A percentile compares a stretch with the other conserved stretches of the same genome.
Conservation (phyloP, 805 yeast genomes). For the Suhomyces xylopsoci region DNA sequence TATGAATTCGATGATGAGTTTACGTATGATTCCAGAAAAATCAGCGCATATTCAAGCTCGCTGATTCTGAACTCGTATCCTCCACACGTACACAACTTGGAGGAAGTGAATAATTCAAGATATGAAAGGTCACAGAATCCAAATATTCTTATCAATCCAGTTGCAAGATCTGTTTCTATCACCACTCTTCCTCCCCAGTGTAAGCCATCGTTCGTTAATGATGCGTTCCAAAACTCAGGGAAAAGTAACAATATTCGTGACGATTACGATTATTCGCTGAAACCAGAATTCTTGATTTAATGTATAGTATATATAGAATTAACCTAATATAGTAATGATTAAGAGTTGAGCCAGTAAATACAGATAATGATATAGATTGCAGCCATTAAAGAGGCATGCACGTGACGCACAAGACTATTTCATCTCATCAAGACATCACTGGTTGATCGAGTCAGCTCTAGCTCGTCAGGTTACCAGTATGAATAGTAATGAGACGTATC, state of each 20-base stretch:
- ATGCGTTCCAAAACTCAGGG: neutral
- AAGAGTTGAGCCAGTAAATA: too few relatives aligned
- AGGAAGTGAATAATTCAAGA: constrained; percentile 1
- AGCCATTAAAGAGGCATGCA: neutral
- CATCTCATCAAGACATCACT: neutral
- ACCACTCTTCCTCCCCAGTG: constrained; percentile 7
- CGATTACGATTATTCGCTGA: constrained; percentile 2
- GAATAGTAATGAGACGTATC: neutral
- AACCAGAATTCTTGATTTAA: constrained; percentile 1
- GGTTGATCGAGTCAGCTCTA: neutral
- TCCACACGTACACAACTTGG: constrained; percentile 6
- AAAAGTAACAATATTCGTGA: neutral
- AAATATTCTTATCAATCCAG: constrained; percentile 12
- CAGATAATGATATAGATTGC: neutral
- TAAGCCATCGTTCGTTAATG: neutral
- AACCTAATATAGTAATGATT: too few relatives aligned
- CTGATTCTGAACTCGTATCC: neutral
- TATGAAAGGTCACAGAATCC: constrained; percentile 12
- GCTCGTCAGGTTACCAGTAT: neutral
- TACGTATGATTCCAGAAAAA: neutral
- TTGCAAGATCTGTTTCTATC: constrained; percentile 10
- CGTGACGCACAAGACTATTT: neutral
- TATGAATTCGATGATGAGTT: constrained; percentile 4
- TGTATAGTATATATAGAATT: neutral
- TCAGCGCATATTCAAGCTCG: neutral